A percentile compares a stretch with the other conserved stretches of the same genome.
Evolutionary conservation across 768 basidiomycete species (phyloP).

Genomic region (Termitomyces heimii): DNA sequence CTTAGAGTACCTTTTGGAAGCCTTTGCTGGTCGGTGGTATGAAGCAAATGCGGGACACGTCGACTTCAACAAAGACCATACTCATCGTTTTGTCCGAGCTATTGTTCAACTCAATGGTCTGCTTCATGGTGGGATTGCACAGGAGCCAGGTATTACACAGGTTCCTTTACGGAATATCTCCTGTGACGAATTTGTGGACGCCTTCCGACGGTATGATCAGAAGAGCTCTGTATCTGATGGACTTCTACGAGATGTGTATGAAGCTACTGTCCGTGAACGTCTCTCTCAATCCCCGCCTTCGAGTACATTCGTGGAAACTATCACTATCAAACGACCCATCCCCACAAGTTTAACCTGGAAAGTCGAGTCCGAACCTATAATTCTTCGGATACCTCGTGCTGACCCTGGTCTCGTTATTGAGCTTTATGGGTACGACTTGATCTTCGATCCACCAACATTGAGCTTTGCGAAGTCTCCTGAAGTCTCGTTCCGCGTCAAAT

Average conservation of each 20-base stretch:
- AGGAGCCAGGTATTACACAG: slow-evolving; percentile 50
- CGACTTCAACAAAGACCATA: slow-evolving; percentile 78
- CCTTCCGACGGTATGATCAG: slow-evolving; percentile 76
- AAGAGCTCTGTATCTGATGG: slow-evolving; percentile 68
- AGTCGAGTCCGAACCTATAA: slow-evolving; percentile 81
- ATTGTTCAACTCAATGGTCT: slow-evolving; percentile 87
- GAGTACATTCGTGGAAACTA: slow-evolving; percentile 40
- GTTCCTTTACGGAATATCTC: slow-evolving; percentile 56
- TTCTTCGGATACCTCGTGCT: slow-evolving; percentile 76
- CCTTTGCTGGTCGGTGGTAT: slow-evolving; percentile 87
- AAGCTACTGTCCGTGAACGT: slow-evolving; percentile 65
- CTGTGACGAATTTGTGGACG: slow-evolving; percentile 74
- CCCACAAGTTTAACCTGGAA: slow-evolving; percentile 83
- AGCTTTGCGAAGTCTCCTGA: slow-evolving; percentile 74
- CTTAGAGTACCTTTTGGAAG: slow-evolving; percentile 70
- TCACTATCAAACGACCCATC: slow-evolving; percentile 69
- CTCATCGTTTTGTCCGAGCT: slow-evolving; percentile 69
- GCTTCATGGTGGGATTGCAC: slow-evolving; percentile 68
- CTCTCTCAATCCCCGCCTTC: slow-evolving; percentile 64
- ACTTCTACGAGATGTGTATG: slow-evolving; percentile 70
- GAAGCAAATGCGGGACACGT: slow-evolving; percentile 78
- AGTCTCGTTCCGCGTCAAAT: slow-evolving; percentile 87
- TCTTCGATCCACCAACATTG: slow-evolving; percentile 82
- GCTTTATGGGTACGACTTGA: slow-evolving; percentile 80
- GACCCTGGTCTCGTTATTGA: slow-evolving; percentile 83